phyloP scores from a whole-genome alignment of 495 filamentous ascomycete species.

The Thozetella sp. region DNA sequence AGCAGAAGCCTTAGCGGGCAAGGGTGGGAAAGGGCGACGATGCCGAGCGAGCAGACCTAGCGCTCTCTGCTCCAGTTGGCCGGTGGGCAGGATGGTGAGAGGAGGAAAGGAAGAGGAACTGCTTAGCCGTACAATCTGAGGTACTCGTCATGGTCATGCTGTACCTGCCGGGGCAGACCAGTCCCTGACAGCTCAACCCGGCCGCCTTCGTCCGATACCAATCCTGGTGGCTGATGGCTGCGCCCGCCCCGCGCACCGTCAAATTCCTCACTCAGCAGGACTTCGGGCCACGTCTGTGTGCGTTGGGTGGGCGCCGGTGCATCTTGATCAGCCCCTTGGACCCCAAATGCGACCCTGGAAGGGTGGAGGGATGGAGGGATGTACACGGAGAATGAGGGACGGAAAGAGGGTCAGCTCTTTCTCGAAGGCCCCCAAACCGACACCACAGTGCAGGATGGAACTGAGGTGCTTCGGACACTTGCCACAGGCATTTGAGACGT shows the following conservation, averaged over 20 bases:
- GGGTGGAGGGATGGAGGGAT: not conserved
- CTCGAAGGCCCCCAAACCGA: not conserved
- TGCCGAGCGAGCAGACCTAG: no score
- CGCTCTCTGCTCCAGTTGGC: not conserved
- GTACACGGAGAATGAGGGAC: no score
- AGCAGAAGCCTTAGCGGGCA: no score
- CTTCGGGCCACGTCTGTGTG: no score
- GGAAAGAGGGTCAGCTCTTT: not conserved
- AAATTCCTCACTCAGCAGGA: not conserved
- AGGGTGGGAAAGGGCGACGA: no score
- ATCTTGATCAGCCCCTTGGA: not conserved
- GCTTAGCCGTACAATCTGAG: conserved; percentile 1
- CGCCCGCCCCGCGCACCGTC: not conserved
- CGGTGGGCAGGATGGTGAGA: not conserved
- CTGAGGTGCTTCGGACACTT: not conserved
- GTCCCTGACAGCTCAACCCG: not conserved
- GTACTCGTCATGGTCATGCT: not conserved
- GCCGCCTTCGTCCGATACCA: not conserved
- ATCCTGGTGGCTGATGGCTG: no score
- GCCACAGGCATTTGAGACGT: not conserved
- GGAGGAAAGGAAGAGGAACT: not conserved
- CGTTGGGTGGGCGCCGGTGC: not conserved
- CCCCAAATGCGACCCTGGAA: not conserved
- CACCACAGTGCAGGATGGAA: not conserved
- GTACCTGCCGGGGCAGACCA: not conserved